Percentiles rank a stretch among this genome's conserved stretches.
These are phyloP conservation scores for Cercospora sesami DNA, from an alignment of 2,329 filamentous ascomycete species.

Conservation along the genomic window DNA sequence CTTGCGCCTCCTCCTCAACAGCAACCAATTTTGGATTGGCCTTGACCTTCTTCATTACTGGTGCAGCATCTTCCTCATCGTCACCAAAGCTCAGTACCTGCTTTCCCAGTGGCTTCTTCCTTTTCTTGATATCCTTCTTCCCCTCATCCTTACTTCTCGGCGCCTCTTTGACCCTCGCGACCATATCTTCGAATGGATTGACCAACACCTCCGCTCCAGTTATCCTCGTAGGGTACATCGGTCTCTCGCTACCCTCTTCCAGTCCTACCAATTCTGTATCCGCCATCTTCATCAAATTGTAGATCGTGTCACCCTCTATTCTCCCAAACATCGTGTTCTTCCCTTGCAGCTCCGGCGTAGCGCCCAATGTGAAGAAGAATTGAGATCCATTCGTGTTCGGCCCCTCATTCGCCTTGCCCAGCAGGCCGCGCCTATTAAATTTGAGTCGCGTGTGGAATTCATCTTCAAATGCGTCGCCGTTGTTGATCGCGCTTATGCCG, in stretches of 20 bases:
- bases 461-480: constrained; percentile 78
- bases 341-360: constrained; percentile 78
- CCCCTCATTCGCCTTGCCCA: constrained; percentile 95
- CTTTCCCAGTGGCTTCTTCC: constrained; percentile 72
- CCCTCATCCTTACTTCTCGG: constrained; percentile 50
- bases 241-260: constrained; percentile 71
- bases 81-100: constrained; percentile 73
- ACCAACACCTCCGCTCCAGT: constrained; percentile 71
- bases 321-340: constrained; percentile 94
- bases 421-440: constrained; percentile 83
- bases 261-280: constrained; percentile 73
- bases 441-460: constrained; percentile 91
- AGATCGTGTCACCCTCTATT: constrained; percentile 90
- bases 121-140: constrained; percentile 58
- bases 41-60: constrained; percentile 71
- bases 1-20: constrained; percentile 34
- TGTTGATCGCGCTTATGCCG: constrained; percentile 88
- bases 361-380: constrained; percentile 90
- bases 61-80: constrained; percentile 64
- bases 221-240: constrained; percentile 81
- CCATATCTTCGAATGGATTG: constrained; percentile 81
- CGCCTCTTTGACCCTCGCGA: constrained; percentile 63
- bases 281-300: constrained; percentile 91
- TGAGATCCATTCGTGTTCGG: constrained; percentile 86
- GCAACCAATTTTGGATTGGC: constrained; percentile 74